Evolutionary conservation across 345 rosid genomes (phyloP).

Genomic region (Linum trigynum): DNA sequence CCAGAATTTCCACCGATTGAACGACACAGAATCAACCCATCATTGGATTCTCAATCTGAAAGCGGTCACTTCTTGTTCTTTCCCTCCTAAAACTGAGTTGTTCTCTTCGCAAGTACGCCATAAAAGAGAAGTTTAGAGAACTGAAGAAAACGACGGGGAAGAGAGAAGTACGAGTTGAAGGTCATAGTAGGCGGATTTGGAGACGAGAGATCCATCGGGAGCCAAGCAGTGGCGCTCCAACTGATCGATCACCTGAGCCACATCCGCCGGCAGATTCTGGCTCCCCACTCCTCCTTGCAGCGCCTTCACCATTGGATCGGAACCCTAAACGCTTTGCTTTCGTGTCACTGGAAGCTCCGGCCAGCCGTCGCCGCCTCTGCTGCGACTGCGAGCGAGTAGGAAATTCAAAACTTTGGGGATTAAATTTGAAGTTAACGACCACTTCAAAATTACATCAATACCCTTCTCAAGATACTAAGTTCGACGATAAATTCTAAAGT

Average conservation of each 20-base stretch:
- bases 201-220: constrained; percentile 88
- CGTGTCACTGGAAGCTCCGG: not conserved
- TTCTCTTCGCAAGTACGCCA: constrained; percentile 4
- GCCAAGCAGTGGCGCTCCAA: constrained; percentile 94
- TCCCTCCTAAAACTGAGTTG: too few relatives aligned
- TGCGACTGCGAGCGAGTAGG: not conserved
- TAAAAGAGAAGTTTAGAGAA: not conserved
- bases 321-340: not conserved
- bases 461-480: too few relatives aligned
- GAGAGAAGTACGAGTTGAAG: constrained; percentile 62
- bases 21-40: not conserved
- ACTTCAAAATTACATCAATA: not conserved
- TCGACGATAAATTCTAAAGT: too few relatives aligned
- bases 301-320: constrained; percentile 19
- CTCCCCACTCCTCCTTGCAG: constrained; percentile 1
- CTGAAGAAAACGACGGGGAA: not conserved
- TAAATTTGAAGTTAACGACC: not conserved
- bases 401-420: not conserved
- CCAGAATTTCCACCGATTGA: not conserved
- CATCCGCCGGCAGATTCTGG: constrained; percentile 65
- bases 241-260: constrained; percentile 74
- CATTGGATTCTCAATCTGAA: too few relatives aligned
- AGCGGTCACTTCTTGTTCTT: too few relatives aligned
- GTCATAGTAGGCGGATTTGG: constrained; percentile 76
- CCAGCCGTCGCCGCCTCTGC: not conserved